A percentile compares a stretch with the other conserved stretches of the same genome.
phyloP scores from a whole-genome alignment of 768 basidiomycete genomes.

The Auricularia auricula-judae region DNA sequence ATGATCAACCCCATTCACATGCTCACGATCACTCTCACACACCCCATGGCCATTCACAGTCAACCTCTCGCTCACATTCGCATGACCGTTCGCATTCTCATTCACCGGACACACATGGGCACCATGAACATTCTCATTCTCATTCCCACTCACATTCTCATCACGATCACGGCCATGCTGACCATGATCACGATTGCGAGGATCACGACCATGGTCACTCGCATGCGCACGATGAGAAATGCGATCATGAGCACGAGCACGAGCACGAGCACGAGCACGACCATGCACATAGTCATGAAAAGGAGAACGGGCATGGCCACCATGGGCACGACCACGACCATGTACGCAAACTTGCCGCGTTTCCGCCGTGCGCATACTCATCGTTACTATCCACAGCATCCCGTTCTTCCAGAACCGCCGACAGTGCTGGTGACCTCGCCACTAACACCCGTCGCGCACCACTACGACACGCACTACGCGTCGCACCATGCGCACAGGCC shows the following conservation, averaged over 20 bases:
- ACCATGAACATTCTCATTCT: slow-evolving; percentile 10
- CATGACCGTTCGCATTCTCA: slow-evolving; percentile 18
- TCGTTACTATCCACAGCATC: not conserved
- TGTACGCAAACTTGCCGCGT: not conserved
- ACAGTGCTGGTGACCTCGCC: slow-evolving; percentile 25
- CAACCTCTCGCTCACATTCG: slow-evolving; percentile 11
- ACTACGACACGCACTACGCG: slow-evolving; percentile 35
- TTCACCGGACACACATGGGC: slow-evolving; percentile 13
- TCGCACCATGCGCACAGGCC: slow-evolving; percentile 13
- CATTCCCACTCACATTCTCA: slow-evolving; percentile 10
- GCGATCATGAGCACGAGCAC: not conserved
- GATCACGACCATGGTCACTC: not conserved
- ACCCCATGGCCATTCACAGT: slow-evolving; percentile 10
- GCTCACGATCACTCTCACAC: slow-evolving; percentile 14
- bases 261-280: not conserved
- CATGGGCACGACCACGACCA: slow-evolving; percentile 10
- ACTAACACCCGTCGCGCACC: slow-evolving; percentile 44
- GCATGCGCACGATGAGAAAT: not conserved
- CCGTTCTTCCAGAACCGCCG: not conserved
- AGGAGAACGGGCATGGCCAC: slow-evolving; percentile 12
- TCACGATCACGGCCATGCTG: slow-evolving; percentile 14
- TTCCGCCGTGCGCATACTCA: not conserved
- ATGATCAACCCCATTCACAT: slow-evolving; percentile 14
- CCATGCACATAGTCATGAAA: slow-evolving; percentile 10
- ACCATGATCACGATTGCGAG: not conserved